Conservation (phyloP, 345 rosid species). For the Pugionium dolabratum region DNA sequence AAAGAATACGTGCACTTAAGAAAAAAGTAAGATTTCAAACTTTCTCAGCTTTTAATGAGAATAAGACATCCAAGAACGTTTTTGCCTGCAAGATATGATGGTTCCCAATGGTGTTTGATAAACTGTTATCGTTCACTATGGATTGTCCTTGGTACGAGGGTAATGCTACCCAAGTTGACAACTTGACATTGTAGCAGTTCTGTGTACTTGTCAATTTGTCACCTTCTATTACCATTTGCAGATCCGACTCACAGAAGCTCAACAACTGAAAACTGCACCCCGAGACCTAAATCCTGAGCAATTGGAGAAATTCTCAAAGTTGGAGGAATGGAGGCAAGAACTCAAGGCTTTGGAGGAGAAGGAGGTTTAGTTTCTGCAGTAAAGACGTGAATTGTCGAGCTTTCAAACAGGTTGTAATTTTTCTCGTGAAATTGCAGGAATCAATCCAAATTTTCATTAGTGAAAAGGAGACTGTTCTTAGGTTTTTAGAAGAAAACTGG, state of each 20-base stretch:
- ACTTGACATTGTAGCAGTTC: background rate
- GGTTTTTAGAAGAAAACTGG: conserved; percentile 23
- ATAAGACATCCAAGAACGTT: conserved; percentile 8
- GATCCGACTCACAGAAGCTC: conserved; percentile 88
- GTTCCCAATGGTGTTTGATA: background rate
- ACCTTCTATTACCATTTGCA: conserved; percentile 41
- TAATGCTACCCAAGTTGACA: conserved; percentile 8
- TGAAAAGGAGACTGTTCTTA: conserved; percentile 20
- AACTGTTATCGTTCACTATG: background rate
- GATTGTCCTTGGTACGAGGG: background rate
- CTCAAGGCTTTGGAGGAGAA: conserved; percentile 70
- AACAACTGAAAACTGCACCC: conserved; percentile 63
- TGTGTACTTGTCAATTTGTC: background rate
- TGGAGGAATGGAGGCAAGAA: conserved; percentile 86
- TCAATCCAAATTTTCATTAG: conserved; percentile 13
- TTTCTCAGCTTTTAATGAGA: conserved; percentile 10
- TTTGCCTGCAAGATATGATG: conserved; percentile 18
- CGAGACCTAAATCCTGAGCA: conserved; percentile 68
- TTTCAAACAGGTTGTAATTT: conserved; percentile 19
- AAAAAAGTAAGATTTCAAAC: conserved; percentile 66
- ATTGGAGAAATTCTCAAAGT: conserved; percentile 65
- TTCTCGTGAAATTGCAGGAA: conserved; percentile 21
- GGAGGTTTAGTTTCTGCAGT: conserved; percentile 44
- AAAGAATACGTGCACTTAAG: conserved; percentile 80
- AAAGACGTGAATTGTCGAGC: conserved; percentile 36